Base-by-base conservation (phyloP, 768 basidiomycete genomes). In the Cystofilobasidium ferigula region DNA sequence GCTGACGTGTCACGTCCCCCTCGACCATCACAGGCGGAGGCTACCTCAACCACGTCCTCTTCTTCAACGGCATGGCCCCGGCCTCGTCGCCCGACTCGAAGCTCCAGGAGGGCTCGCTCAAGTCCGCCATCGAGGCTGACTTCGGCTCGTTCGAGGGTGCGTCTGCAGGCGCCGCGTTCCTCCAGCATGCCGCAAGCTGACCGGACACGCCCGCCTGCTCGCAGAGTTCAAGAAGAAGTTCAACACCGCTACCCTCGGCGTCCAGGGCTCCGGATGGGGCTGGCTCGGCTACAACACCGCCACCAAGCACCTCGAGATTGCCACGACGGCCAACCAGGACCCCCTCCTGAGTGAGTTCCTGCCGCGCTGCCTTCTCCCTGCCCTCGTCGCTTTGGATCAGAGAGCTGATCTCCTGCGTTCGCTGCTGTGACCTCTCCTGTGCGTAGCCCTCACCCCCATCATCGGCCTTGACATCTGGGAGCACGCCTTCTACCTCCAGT, bases 241-340 rank as follows among this genome's bases (percentile, higher is more conserved):
- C 78, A 97, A 94, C 77, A 77, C 87, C 40, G 81, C 85, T 45
- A 89, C 91, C 53, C 84, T 85, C 48, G 88, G 78, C 38, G 89
- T 97, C 67, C 93, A 95, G 74, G 93, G 92, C 34, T 89, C 86
- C 58, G 92, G 91, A 48, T 95, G 93, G 92, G 92, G 89, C 69
- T 97, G 92, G 93, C 81, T 95, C 73, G 89, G 88, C 35, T 88
- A 83, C 74, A 86, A 86, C 75, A 63, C 81, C 16, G 70, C 74
- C 28, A 82, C 80, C 47, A 83, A 85, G 76, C 86, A 82, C 77
- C 84, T 99, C 58, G 92, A 94, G 76, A 83, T 95, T 61, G 85
- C 87, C 61, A 91, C 94, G 28, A 99, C 95, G 14, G 79, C 90
- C 9, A 98, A 99, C 79, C 95, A 99, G 78, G 95, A 99, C 76